Base-by-base conservation (phyloP, 805 yeast genomes). In the Yueomyces sp. region DNA sequence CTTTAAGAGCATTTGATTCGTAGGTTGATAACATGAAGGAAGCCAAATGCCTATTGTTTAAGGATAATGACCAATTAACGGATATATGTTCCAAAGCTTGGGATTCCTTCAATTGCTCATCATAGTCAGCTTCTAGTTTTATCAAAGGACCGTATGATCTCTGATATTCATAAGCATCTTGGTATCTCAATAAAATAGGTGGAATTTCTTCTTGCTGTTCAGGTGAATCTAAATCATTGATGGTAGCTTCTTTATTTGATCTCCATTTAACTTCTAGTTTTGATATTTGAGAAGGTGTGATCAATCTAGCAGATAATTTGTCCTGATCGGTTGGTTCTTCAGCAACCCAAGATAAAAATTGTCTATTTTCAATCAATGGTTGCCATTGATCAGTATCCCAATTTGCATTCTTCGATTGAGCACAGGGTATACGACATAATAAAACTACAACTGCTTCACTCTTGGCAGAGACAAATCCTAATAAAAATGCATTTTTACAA, bases 351-450 rank as follows among this genome's bases (percentile, higher is more conserved):
- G 85, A 66, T 45, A 88, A 66, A 45, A 88, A 75, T 49, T 76
- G 79, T 36, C 94, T 70, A 50, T 85, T 81, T 50, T 82, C 90
- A 45, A 88, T 84, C 44, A 88, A 65, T 0, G 95, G 74, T 54
- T 81, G 85, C 96, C 96, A 88, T 47, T 83, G 81, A 38, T 70
- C 74, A 0, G 88, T 79, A 53, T 86, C 95, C 96, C 96, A 88
- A 53, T 80, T 78, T 30, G 73, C 64, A 59, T 82, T 85, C 50
- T 81, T 79, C 6, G 70, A 61, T 55, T 79, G 87, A 1, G 94
- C 80, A 62, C 96, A 88, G 1, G 96, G 96, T 44, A 85, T 67
- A 44, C 96, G 76, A 63, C 96, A 88, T 40, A 88, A 62, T 38
- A 87, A 72, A 4, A 88, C 95, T 46, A 88, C 88, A 36, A 86